phyloP scores from a whole-genome alignment of 2,329 filamentous ascomycete genomes.

The Elsinoe perseae region DNA sequence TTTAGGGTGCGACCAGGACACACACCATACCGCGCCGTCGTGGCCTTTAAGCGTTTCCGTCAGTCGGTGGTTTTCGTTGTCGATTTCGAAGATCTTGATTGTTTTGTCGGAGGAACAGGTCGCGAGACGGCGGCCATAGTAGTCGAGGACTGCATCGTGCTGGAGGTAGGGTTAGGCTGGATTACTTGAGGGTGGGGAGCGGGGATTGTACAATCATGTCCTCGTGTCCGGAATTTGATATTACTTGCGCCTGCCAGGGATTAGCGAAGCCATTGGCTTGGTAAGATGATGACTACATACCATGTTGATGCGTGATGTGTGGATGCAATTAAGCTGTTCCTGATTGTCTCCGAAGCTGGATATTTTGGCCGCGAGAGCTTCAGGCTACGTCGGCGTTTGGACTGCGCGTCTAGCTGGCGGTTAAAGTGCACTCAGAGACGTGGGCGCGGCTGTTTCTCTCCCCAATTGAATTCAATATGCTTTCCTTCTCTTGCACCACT shows the following conservation, averaged over 20 bases:
- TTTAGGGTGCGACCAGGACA: constrained; percentile 96
- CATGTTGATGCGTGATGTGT: constrained; percentile 17
- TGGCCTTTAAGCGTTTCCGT: constrained; percentile 93
- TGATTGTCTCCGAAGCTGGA: background rate
- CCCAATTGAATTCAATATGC: no score
- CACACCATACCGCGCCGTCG: constrained; percentile 95
- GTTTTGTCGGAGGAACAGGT: constrained; percentile 98
- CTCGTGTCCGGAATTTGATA: constrained; percentile 85
- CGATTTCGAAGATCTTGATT: constrained; percentile 98
- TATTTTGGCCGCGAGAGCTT: constrained; percentile 5
- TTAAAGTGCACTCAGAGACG: no score
- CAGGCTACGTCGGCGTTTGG: constrained; percentile 14
- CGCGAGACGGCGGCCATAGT: constrained; percentile 91
- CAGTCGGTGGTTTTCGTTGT: constrained; percentile 82
- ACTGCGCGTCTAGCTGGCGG: background rate
- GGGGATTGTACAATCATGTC: constrained; percentile 88
- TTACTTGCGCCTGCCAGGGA: constrained; percentile 59
- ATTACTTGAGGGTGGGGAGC: background rate
- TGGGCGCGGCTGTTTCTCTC: no score
- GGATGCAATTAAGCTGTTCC: constrained; percentile 6
- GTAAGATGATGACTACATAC: constrained; percentile 1
- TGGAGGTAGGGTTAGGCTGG: constrained; percentile 24
- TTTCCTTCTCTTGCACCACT: no score
- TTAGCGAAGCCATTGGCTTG: constrained; percentile 17
- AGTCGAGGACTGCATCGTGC: constrained; percentile 98